Percentiles rank a stretch among this genome's conserved stretches.
These are phyloP conservation scores for Zalerion maritima DNA, from an alignment of 495 filamentous ascomycete genomes.

Conservation along the genomic window DNA sequence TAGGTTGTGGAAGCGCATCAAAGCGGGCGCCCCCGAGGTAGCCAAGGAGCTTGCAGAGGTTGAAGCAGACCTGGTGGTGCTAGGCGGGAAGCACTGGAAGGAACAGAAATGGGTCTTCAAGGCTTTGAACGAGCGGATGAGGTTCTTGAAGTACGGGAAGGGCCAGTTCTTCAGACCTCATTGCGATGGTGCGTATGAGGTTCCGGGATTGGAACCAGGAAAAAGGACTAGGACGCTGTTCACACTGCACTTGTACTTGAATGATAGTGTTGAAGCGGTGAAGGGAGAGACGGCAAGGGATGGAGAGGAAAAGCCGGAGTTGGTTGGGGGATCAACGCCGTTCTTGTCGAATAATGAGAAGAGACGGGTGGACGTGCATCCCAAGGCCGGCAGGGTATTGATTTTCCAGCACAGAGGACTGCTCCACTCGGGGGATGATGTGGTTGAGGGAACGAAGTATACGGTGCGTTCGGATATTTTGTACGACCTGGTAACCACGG, in stretches of 20 bases:
- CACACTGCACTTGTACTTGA: constrained; percentile 78
- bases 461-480: constrained; percentile 68
- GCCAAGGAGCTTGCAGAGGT: no score
- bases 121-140: constrained; percentile 59
- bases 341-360: constrained; percentile 38
- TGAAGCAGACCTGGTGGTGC: no score
- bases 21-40: no score
- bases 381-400: constrained; percentile 55
- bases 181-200: constrained; percentile 8
- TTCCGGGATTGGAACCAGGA: constrained; percentile 34
- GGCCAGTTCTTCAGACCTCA: constrained; percentile 63
- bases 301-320: constrained; percentile 15
- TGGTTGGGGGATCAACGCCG: constrained; percentile 49
- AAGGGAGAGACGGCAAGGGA: constrained; percentile 12
- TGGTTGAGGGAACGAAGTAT: constrained; percentile 56
- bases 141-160: constrained; percentile 63
- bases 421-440: constrained; percentile 61
- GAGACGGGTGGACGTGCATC: constrained; percentile 45
- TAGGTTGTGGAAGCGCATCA: constrained; percentile 46
- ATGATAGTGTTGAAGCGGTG: constrained; percentile 35
- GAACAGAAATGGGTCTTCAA: constrained; percentile 42
- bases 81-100: no score
- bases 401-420: constrained; percentile 63
- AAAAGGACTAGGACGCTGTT: constrained; percentile 44
- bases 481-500: constrained; percentile 40